Conservation (phyloP, 305 asterid genomes). For the Lippia alba region DNA sequence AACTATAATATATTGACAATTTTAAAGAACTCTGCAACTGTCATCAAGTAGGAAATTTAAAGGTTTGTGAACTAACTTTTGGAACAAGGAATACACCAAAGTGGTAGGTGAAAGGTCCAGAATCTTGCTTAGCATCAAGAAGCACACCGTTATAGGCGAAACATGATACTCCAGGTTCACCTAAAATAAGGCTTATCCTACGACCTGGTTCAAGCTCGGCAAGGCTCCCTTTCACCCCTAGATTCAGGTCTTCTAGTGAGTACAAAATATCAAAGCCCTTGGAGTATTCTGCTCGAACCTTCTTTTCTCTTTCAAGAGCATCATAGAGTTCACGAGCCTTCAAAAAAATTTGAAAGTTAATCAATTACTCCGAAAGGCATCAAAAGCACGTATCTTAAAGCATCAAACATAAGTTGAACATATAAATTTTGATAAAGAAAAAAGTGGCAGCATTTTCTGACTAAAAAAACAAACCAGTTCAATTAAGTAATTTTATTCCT, state of each 20-base stretch:
- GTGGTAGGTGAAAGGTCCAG: slow-evolving; percentile 60
- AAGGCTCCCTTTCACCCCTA: slow-evolving; percentile 79
- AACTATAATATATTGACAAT: slow-evolving; percentile 22
- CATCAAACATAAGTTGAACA: slow-evolving; percentile 17
- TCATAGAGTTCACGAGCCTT: slow-evolving; percentile 69
- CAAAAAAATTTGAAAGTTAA: slow-evolving; percentile 32
- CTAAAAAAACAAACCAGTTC: not conserved
- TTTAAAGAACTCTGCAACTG: slow-evolving; percentile 9
- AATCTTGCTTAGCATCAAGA: slow-evolving; percentile 72
- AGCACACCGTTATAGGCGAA: slow-evolving; percentile 73
- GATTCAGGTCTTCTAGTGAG: slow-evolving; percentile 80
- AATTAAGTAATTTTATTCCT: slow-evolving; percentile 6
- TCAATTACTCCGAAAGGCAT: slow-evolving; percentile 21
- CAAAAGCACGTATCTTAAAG: slow-evolving; percentile 23
- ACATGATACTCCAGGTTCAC: slow-evolving; percentile 72
- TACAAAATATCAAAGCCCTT: slow-evolving; percentile 59
- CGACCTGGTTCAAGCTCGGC: slow-evolving; percentile 76
- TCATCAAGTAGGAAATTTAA: not conserved
- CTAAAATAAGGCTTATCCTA: slow-evolving; percentile 70
- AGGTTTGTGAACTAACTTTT: slow-evolving; percentile 53
- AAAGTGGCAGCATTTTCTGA: slow-evolving; percentile 9
- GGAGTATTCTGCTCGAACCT: slow-evolving; percentile 57
- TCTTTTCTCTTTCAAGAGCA: slow-evolving; percentile 70
- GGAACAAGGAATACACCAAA: slow-evolving; percentile 91
- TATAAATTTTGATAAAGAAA: slow-evolving; percentile 1